Evolutionary conservation across 2,329 filamentous ascomycete genomes (phyloP).

Genomic region (Verticillium zaregamsianum): DNA sequence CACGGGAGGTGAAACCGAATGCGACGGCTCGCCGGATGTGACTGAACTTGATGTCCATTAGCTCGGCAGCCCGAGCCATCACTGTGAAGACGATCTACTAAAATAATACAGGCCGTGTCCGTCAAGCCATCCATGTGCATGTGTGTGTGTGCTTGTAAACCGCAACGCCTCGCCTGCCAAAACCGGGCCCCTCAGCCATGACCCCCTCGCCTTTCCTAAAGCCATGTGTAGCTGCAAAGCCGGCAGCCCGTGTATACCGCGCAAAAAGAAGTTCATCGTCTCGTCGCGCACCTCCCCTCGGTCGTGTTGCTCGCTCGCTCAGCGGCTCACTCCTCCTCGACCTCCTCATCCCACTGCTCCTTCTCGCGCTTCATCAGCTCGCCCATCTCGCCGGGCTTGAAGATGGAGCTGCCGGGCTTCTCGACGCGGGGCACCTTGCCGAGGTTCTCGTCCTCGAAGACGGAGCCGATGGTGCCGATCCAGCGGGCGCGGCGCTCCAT

Average conservation of each 20-base stretch:
- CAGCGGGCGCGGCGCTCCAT: slow-evolving; percentile 90
- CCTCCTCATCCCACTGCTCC: slow-evolving; percentile 78
- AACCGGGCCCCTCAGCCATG: not conserved
- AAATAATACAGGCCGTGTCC: not conserved
- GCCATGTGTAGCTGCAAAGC: not conserved
- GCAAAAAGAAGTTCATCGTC: not conserved
- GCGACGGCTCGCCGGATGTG: not conserved
- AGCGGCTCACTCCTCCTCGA: slow-evolving; percentile 55
- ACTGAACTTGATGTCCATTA: not conserved
- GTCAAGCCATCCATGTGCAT: not conserved
- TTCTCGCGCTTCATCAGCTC: slow-evolving; percentile 70
- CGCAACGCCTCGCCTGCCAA: not conserved
- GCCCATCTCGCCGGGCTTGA: slow-evolving; percentile 68
- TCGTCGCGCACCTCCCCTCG: too few species aligned
- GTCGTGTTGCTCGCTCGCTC: not conserved
- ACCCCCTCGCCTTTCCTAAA: not conserved
- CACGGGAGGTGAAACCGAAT: not conserved
- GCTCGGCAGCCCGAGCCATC: not conserved
- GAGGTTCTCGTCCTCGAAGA: slow-evolving; percentile 80
- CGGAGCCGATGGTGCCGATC: slow-evolving; percentile 85
- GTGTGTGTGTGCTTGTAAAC: not conserved
- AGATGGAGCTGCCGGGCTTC: slow-evolving; percentile 67
- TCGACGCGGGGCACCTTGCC: slow-evolving; percentile 63
- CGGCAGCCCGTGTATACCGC: not conserved
- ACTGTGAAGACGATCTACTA: not conserved